Percentiles rank a stretch among this genome's conserved stretches.
Evolutionary conservation across 495 filamentous ascomycete species (phyloP).

Genomic region (Penicillium goetzii): DNA sequence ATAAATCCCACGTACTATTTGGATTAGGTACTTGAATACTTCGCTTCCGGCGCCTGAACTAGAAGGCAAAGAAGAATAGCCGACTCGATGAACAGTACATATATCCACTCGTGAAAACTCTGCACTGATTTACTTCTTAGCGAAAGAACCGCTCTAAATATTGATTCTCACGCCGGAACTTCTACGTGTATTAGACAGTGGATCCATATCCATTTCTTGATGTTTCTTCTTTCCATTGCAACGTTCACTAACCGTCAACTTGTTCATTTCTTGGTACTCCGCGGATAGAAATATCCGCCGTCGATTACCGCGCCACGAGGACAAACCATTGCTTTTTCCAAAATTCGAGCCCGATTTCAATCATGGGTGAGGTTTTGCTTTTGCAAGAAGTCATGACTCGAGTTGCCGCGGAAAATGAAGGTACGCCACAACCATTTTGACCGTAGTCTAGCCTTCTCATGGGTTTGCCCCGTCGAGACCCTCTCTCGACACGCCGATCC

Average conservation of each 20-base stretch:
- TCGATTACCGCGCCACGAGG: neutral
- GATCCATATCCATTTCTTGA: neutral
- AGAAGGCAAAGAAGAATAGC: no score
- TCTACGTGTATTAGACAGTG: neutral
- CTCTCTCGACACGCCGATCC: neutral
- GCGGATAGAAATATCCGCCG: slow-evolving; percentile 1
- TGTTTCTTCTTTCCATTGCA: neutral
- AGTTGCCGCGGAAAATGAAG: neutral
- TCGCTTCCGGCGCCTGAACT: no score
- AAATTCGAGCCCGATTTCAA: neutral
- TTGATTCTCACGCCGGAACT: neutral
- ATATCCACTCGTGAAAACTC: no score
- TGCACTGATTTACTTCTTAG: neutral
- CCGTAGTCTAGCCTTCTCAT: neutral
- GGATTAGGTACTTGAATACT: no score
- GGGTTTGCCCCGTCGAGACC: neutral
- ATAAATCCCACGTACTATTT: no score
- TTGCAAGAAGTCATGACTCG: neutral
- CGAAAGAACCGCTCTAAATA: neutral
- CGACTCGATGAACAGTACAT: no score
- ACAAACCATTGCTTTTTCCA: neutral
- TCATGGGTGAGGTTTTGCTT: neutral
- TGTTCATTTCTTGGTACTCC: neutral
- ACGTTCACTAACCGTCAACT: neutral
- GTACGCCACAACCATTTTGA: no score